Base-by-base conservation (phyloP, 257 asterid genomes). In the Sherardia arvensis region DNA sequence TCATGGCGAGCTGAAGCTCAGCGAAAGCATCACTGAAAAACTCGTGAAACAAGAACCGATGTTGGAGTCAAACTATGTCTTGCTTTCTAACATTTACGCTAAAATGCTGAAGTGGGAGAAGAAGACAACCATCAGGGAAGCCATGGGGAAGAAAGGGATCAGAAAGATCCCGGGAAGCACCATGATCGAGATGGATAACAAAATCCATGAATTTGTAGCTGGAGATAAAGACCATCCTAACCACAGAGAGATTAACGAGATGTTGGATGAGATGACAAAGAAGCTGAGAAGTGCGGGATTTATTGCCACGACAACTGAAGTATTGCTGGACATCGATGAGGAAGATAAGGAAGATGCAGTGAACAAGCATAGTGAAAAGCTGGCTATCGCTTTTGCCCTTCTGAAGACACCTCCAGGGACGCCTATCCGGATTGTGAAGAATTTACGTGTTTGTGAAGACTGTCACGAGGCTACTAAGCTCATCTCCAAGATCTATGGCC, bases 161-260 rank as follows among this genome's bases (percentile, higher is more conserved):
- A 79, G 64, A 59, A 90, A 90, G 80, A 73, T 69, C 36, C 90
- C 96, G 0, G 96, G 96, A n/a, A 86, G 88, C 77, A 78, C 89
- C 51, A 80, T 86, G 91, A 76, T 88, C 47, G 95, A 84, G 79
- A 77, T 80, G 22, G 83, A 66, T 69, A 79, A 62, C 58, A 74
- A 72, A 51, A 81, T 79, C 17, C 61, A 72, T 53, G 91, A 85
- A 74, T 79, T 82, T 67, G 81, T 84, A 18, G 81, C 84, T 0
- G 89, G 91, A 21, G 90, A 86, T 73, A 79, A 76, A 78, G 73
- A 77, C 32, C 85, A 79, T 6, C 25, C 29, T 3, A 67, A 76
- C 17, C 66, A 71, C 27, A 26, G 36, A 26, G 73, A 76, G 77
- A 83, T 83, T 23, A 64, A 76, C 14, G 75, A 69, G 68, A 78